Percentiles rank a stretch among this genome's conserved stretches.
These are phyloP conservation scores for Kwoniella sp. DNA, from an alignment of 768 basidiomycete species.

Conservation along the genomic window DNA sequence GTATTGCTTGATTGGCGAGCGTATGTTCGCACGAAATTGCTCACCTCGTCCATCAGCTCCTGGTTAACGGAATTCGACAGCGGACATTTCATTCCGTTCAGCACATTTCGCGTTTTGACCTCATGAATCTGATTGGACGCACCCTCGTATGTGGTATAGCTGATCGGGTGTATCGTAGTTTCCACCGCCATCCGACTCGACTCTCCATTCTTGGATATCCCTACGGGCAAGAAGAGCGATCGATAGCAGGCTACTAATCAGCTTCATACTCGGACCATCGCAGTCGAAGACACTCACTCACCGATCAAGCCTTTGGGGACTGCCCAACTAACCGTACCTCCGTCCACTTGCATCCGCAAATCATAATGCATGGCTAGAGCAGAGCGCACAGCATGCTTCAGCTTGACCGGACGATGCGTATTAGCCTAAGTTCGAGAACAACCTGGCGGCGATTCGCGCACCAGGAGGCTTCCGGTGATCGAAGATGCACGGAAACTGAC, in stretches of 20 bases:
- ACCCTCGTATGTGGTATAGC: slow-evolving; percentile 50
- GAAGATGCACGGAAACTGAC: too few species aligned
- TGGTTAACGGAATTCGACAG: slow-evolving; percentile 3
- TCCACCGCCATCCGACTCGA: slow-evolving; percentile 44
- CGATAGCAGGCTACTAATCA: background rate
- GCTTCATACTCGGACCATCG: too few species aligned
- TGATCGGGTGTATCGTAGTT: slow-evolving; percentile 46
- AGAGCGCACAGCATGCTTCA: too few species aligned
- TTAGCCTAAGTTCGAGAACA: background rate
- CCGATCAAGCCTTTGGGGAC: slow-evolving; percentile 46
- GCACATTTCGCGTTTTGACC: too few species aligned
- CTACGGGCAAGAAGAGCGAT: slow-evolving; percentile 11
- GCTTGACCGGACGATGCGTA: too few species aligned
- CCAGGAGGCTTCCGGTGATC: too few species aligned
- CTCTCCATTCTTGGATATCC: slow-evolving; percentile 39
- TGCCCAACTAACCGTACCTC: slow-evolving; percentile 45
- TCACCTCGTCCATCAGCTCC: slow-evolving; percentile 33
- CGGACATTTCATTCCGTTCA: background rate
- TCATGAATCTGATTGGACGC: background rate
- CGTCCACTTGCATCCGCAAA: slow-evolving; percentile 48
- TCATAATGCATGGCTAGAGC: slow-evolving; percentile 47
- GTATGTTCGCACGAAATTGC: too few species aligned
- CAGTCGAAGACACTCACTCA: slow-evolving; percentile 13
- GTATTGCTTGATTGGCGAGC: too few species aligned
- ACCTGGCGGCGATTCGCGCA: background rate